Percentiles rank a stretch among this genome's conserved stretches.
Evolutionary conservation across 345 rosid species (phyloP).

Genomic region (Hypericum androsaemum): DNA sequence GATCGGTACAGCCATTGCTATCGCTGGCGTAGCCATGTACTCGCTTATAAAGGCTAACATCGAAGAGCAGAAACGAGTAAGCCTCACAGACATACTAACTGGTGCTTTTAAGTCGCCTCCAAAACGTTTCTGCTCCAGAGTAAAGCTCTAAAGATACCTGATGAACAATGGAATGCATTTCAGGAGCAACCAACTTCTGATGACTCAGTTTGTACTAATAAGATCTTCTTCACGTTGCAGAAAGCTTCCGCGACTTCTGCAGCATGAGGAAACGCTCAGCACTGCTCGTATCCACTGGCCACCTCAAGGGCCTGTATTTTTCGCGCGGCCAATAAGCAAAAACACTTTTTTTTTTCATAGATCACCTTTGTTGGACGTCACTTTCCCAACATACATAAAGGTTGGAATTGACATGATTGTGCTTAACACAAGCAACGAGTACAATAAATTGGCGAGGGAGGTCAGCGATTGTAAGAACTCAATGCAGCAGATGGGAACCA

Average conservation of each 20-base stretch:
- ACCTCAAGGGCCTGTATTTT: neutral
- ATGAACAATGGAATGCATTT: neutral
- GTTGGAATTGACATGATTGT: too few species aligned
- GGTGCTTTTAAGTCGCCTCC: neutral
- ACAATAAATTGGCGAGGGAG: too few species aligned
- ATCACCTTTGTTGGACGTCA: too few species aligned
- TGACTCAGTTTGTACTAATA: neutral
- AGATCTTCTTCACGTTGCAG: slow-evolving; percentile 15
- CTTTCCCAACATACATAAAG: too few species aligned
- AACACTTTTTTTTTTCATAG: neutral
- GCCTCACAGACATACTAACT: neutral
- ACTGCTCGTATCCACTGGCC: neutral
- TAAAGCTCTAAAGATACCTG: too few species aligned
- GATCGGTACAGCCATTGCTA: slow-evolving; percentile 39
- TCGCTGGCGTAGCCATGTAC: slow-evolving; percentile 41
- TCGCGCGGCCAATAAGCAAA: neutral
- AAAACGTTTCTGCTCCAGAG: neutral
- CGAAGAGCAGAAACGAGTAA: slow-evolving; percentile 39
- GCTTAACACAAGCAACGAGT: too few species aligned
- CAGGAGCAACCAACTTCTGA: neutral
- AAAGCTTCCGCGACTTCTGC: slow-evolving; percentile 22
- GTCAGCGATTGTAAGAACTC: too few species aligned
- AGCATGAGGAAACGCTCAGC: slow-evolving; percentile 6
- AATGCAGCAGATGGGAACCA: too few species aligned
- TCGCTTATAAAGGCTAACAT: slow-evolving; percentile 42